These are phyloP conservation scores for Pseudonitzschia delicatissima DNA, from an alignment of 108 stramenopile species.

Conservation along the genomic window DNA sequence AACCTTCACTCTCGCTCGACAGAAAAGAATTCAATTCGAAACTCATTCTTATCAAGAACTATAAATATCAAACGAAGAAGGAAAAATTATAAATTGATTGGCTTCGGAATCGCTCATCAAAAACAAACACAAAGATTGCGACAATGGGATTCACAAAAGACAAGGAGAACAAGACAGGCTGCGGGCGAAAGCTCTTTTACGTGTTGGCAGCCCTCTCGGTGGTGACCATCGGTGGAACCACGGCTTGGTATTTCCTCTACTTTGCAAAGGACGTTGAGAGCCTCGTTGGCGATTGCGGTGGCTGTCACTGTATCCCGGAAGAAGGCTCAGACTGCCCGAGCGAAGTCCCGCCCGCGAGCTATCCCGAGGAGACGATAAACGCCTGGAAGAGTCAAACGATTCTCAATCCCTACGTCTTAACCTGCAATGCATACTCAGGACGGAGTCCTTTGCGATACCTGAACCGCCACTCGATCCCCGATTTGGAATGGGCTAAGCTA, in stretches of 20 bases:
- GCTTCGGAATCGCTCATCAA: too few relatives aligned
- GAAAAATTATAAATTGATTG: too few relatives aligned
- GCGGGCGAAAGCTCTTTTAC: not conserved
- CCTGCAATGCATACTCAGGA: slow-evolving; percentile 24
- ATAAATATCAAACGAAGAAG: too few relatives aligned
- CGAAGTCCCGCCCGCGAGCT: not conserved
- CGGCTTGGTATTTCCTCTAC: slow-evolving; percentile 4
- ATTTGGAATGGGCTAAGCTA: not conserved
- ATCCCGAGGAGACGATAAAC: slow-evolving; percentile 1
- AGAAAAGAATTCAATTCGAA: too few relatives aligned
- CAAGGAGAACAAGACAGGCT: not conserved
- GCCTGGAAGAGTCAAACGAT: slow-evolving; percentile 10
- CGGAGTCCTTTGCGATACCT: slow-evolving; percentile 10
- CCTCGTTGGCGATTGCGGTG: slow-evolving; percentile 11
- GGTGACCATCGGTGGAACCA: not conserved
- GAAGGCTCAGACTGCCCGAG: not conserved
- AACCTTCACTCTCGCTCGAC: too few relatives aligned
- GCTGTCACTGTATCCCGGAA: slow-evolving; percentile 19
- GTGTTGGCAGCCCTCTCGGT: not conserved
- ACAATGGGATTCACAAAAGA: too few relatives aligned
- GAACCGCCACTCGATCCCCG: slow-evolving; percentile 15
- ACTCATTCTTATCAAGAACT: too few relatives aligned
- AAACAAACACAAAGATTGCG: too few relatives aligned
- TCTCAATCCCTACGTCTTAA: slow-evolving; percentile 24
- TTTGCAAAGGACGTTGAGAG: slow-evolving; percentile 12